Evolutionary conservation across 2,329 filamentous ascomycete genomes (phyloP).

Genomic region (Microsporum ferrugineum): DNA sequence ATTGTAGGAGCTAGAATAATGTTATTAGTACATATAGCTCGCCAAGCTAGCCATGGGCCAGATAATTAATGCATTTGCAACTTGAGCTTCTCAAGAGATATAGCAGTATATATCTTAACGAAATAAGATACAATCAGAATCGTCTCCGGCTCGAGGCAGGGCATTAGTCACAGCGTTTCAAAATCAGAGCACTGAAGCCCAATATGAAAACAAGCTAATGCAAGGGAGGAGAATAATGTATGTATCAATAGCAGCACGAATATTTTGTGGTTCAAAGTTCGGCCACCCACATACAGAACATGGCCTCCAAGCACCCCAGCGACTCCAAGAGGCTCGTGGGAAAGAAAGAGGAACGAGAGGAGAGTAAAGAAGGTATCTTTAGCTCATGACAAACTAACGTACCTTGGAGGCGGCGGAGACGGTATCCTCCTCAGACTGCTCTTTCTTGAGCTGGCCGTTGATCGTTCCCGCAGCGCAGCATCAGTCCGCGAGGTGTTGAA

Average conservation of each 20-base stretch:
- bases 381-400: conserved; percentile 12
- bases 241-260: neutral
- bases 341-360: neutral
- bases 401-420: conserved; percentile 35
- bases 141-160: neutral
- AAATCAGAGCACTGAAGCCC: neutral
- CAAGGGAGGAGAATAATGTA: neutral
- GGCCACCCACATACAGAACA: neutral
- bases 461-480: conserved; percentile 19
- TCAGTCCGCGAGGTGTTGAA: conserved; percentile 26
- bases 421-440: conserved; percentile 19
- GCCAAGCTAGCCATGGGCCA: conserved; percentile 1
- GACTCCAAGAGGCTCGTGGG: neutral
- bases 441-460: conserved; percentile 21
- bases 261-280: no score
- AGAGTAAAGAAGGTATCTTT: neutral
- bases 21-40: conserved; percentile 3
- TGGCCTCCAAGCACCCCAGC: neutral
- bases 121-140: conserved; percentile 3
- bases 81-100: neutral
- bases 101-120: neutral
- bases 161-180: neutral
- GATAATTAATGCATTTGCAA: conserved; percentile 4
- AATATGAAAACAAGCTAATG: neutral
- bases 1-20: conserved; percentile 46